Percentiles rank a stretch among this genome's conserved stretches.
These are phyloP conservation scores for Tetraselmis chui DNA, from an alignment of 139 green algal species.

Conservation along the genomic window DNA sequence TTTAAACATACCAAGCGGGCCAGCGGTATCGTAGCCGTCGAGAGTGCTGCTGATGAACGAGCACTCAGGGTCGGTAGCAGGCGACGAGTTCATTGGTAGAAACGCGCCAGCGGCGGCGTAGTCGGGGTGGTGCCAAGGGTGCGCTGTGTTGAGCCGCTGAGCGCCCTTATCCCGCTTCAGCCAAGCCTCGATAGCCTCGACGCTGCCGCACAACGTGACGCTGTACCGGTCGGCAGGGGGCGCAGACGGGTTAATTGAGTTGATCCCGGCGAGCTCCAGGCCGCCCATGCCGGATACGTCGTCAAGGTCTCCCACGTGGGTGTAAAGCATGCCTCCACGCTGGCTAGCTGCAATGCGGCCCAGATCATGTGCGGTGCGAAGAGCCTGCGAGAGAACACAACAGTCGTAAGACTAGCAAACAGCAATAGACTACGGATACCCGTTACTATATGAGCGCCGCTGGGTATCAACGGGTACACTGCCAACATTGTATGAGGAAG, in stretches of 20 bases:
- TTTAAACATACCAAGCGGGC: background rate
- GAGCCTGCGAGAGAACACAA: no score
- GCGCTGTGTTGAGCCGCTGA: background rate
- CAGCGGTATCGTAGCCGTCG: background rate
- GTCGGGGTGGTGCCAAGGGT: conserved; percentile 1
- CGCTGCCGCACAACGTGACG: background rate
- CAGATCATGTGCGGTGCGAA: background rate
- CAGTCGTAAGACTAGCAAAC: no score
- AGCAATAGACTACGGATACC: no score
- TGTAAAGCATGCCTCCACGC: background rate
- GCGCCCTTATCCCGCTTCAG: background rate
- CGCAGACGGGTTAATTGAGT: background rate
- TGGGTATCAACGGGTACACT: no score
- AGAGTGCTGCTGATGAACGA: background rate
- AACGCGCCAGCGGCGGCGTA: background rate
- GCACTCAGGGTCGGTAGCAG: background rate
- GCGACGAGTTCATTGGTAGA: background rate
- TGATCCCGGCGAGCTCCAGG: background rate
- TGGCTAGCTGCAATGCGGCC: background rate
- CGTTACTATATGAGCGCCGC: no score
- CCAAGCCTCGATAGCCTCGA: background rate
- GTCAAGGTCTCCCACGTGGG: background rate
- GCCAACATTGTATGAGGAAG: no score
- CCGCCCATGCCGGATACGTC: background rate
- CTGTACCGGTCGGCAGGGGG: no score